Conservation (phyloP, 2,329 filamentous ascomycete species). For the Fusarium dimerum region DNA sequence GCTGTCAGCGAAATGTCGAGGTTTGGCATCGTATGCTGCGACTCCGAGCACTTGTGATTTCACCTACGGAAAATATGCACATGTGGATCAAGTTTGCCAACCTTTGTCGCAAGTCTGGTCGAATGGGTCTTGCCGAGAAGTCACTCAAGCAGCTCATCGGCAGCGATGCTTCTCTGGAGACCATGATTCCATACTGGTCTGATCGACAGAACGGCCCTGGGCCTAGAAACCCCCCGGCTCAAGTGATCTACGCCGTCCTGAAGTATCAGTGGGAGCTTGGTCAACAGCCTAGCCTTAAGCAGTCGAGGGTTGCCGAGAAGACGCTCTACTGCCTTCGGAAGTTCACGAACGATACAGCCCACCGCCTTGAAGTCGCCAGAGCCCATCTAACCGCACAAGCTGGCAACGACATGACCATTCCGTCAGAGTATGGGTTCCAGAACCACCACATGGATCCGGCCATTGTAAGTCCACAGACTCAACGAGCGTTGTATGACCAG, state of each 20-base stretch:
- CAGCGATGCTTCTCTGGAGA: slow-evolving; percentile 63
- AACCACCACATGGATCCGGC: slow-evolving; percentile 47
- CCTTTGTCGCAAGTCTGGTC: slow-evolving; percentile 92
- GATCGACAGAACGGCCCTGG: slow-evolving; percentile 27
- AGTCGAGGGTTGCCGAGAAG: slow-evolving; percentile 51
- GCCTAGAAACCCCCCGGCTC: slow-evolving; percentile 60
- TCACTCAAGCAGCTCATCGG: slow-evolving; percentile 89
- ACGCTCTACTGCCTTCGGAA: slow-evolving; percentile 59
- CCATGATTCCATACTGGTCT: slow-evolving; percentile 61
- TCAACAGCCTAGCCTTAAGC: slow-evolving; percentile 53
- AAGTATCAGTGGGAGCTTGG: slow-evolving; percentile 96
- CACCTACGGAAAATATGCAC: slow-evolving; percentile 89
- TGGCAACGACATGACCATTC: slow-evolving; percentile 46
- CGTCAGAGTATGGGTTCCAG: slow-evolving; percentile 52
- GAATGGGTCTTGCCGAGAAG: slow-evolving; percentile 93
- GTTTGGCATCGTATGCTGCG: slow-evolving; percentile 99
- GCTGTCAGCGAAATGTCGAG: slow-evolving; percentile 95
- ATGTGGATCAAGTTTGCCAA: slow-evolving; percentile 99
- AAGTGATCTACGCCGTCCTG: slow-evolving; percentile 93
- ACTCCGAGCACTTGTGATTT: slow-evolving; percentile 87
- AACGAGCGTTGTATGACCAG: slow-evolving; percentile 59
- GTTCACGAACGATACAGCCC: slow-evolving; percentile 62
- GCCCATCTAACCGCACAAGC: slow-evolving; percentile 50
- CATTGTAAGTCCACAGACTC: slow-evolving; percentile 50
- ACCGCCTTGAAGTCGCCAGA: slow-evolving; percentile 54